Percentiles rank a stretch among this genome's conserved stretches.
Evolutionary conservation across 805 yeast genomes (phyloP).

Genomic region (Vanderwaltozyma yarrowii): DNA sequence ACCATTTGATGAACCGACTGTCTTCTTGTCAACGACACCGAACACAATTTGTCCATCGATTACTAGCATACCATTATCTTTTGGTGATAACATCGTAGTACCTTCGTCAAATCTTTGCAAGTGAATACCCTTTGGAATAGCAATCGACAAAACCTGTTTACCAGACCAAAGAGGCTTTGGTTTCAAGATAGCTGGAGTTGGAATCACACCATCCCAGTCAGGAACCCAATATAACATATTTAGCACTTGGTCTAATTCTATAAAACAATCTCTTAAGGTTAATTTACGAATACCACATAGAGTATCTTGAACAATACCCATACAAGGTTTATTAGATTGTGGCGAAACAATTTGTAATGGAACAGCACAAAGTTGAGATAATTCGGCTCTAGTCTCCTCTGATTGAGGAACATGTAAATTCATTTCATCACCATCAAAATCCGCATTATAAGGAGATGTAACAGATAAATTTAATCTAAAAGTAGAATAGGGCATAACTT

Average conservation of each 20-base stretch:
- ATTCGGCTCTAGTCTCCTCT: constrained; percentile 94
- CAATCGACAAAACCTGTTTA: constrained; percentile 84
- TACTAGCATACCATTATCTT: constrained; percentile 91
- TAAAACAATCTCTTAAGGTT: constrained; percentile 81
- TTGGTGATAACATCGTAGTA: constrained; percentile 71
- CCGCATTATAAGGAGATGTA: constrained; percentile 99
- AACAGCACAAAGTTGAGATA: constrained; percentile 90
- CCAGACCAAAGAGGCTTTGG: constrained; percentile 98
- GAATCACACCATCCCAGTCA: constrained; percentile 96
- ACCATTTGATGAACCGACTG: constrained; percentile 98
- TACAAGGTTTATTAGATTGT: constrained; percentile 96
- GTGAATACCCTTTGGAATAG: constrained; percentile 93
- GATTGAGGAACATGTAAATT: constrained; percentile 98
- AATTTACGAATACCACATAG: constrained; percentile 93
- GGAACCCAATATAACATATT: constrained; percentile 97
- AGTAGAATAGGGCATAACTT: constrained; percentile 97
- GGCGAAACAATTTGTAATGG: constrained; percentile 97
- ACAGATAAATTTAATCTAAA: constrained; percentile 94
- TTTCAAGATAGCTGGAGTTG: constrained; percentile 86
- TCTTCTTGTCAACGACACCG: constrained; percentile 96
- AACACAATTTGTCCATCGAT: constrained; percentile 93
- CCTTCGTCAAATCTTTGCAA: constrained; percentile 89
- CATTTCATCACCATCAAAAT: constrained; percentile 99
- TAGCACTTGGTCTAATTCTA: constrained; percentile 91
- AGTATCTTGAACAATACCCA: constrained; percentile 99